phyloP scores from a whole-genome alignment of 441 rosid species.

The Jatropha podagrica region DNA sequence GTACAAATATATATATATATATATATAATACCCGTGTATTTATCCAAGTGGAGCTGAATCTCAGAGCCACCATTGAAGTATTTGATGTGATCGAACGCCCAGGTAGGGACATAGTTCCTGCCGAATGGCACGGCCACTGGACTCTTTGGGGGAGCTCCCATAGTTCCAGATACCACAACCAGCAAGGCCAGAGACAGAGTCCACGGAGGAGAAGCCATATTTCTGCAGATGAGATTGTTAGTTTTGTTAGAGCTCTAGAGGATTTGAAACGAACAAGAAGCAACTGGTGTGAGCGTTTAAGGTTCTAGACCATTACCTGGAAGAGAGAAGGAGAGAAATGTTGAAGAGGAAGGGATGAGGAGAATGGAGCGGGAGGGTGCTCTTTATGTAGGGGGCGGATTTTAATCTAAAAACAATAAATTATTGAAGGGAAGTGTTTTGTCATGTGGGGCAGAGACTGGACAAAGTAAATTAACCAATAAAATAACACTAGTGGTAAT shows the following conservation, averaged over 20 bases:
- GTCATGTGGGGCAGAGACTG: not conserved
- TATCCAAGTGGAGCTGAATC: conserved; percentile 67
- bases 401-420: conserved; percentile 1
- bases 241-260: not conserved
- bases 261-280: conserved; percentile 18
- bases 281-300: conserved; percentile 18
- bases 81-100: conserved; percentile 87
- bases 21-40: conserved; percentile 53
- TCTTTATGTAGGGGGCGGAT: conserved; percentile 24
- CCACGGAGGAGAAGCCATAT: conserved; percentile 37
- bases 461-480: not conserved
- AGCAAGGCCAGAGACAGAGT: conserved; percentile 36
- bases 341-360: not conserved
- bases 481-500: not conserved
- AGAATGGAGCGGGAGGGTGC: conserved; percentile 1
- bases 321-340: not conserved
- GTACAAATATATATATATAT: too few species aligned
- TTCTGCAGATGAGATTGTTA: not conserved
- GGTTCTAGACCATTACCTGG: conserved; percentile 19
- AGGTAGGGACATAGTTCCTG: conserved; percentile 69
- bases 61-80: conserved; percentile 62
- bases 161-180: conserved; percentile 36
- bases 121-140: conserved; percentile 65
- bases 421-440: conserved; percentile 3
- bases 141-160: conserved; percentile 47